phyloP scores from a whole-genome alignment of 371 early-diverging fungal genomes.

The Phascolomyces articulosus region DNA sequence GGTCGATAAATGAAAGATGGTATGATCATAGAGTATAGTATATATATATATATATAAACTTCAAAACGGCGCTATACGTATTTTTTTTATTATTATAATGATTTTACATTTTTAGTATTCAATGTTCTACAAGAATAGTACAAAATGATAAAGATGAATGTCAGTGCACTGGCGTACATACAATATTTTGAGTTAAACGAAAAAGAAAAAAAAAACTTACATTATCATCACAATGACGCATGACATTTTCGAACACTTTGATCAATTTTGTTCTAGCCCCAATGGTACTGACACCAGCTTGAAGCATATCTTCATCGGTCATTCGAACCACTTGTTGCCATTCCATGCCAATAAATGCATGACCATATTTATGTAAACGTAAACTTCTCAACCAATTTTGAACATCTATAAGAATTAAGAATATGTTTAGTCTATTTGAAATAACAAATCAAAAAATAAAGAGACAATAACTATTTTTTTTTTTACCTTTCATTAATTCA shows the following conservation, averaged over 20 bases:
- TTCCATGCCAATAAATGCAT: slow-evolving; percentile 82
- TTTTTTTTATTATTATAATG: background rate
- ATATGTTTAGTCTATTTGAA: background rate
- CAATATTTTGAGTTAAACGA: background rate
- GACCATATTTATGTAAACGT: slow-evolving; percentile 94
- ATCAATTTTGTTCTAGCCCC: slow-evolving; percentile 95
- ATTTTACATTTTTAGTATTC: background rate
- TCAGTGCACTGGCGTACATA: background rate
- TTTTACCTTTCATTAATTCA: slow-evolving; percentile 73
- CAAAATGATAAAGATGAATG: background rate
- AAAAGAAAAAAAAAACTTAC: slow-evolving; percentile 25
- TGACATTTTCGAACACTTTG: slow-evolving; percentile 93
- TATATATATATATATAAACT: no score
- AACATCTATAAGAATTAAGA: slow-evolving; percentile 70
- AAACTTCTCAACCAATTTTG: slow-evolving; percentile 90
- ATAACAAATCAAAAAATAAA: no score
- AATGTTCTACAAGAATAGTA: background rate
- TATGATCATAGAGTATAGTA: no score
- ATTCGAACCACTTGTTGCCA: slow-evolving; percentile 89
- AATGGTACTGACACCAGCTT: slow-evolving; percentile 89
- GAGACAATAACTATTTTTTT: background rate
- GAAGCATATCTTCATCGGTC: slow-evolving; percentile 80
- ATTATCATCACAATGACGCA: slow-evolving; percentile 47
- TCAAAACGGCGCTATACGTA: no score
- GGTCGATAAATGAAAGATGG: no score